phyloP scores from a whole-genome alignment of 192 early-diverging fungal genomes.

The Coemansia sp. region DNA sequence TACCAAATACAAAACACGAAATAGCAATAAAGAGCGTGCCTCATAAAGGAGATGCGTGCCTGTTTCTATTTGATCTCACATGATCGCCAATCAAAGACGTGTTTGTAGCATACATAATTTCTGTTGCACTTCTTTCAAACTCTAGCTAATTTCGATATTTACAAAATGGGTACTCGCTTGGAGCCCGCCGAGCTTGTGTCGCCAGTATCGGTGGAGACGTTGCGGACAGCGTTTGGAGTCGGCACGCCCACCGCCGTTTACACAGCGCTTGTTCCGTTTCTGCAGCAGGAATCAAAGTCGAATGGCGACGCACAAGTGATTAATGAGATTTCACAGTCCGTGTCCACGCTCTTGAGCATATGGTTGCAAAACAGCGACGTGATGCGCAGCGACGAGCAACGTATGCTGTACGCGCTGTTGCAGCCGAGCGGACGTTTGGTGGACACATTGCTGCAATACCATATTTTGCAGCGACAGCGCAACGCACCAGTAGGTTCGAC shows the following conservation, averaged over 20 bases:
- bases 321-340: constrained; percentile 27
- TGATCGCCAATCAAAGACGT: no score
- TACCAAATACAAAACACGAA: constrained; percentile 5
- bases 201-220: constrained; percentile 32
- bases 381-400: constrained; percentile 32
- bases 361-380: constrained; percentile 45
- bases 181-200: neutral
- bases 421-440: constrained; percentile 35
- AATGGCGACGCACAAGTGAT: constrained; percentile 35
- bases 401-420: constrained; percentile 32
- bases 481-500: neutral
- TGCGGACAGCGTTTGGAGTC: constrained; percentile 34
- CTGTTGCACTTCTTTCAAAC: no score
- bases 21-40: neutral
- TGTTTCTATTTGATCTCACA: no score
- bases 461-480: constrained; percentile 33
- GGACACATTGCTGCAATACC: constrained; percentile 47
- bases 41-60: neutral
- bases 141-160: no score
- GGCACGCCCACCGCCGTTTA: constrained; percentile 30
- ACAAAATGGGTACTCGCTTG: neutral
- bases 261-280: constrained; percentile 29
- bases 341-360: constrained; percentile 26
- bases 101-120: no score
- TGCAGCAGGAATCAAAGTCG: constrained; percentile 27